Evolutionary conservation across 257 asterid species (phyloP).

Genomic region (Dorcoceras hygrometricum): DNA sequence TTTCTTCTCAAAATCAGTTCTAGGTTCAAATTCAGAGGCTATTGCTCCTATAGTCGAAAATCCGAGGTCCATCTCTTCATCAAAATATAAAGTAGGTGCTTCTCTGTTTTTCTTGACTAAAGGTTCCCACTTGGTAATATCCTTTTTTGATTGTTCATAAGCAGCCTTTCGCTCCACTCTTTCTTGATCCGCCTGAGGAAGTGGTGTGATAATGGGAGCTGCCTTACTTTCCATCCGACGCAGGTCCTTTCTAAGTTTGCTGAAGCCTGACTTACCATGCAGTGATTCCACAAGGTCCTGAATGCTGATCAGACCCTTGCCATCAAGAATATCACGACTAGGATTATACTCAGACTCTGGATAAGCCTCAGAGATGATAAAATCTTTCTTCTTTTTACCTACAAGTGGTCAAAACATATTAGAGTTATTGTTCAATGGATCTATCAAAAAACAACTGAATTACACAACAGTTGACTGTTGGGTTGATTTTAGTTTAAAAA

Average conservation of each 20-base stretch:
- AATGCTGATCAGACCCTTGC: conserved; percentile 63
- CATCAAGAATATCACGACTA: conserved; percentile 65
- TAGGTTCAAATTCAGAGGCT: conserved; percentile 86
- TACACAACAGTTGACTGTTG: neutral
- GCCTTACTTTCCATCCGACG: conserved; percentile 51
- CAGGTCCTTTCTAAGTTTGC: conserved; percentile 51
- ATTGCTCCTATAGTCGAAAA: conserved; percentile 86
- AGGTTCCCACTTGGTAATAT: conserved; percentile 80
- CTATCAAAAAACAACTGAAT: neutral
- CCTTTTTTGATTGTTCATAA: conserved; percentile 54
- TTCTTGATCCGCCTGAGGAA: conserved; percentile 62
- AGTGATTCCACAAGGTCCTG: conserved; percentile 73
- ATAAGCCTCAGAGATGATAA: conserved; percentile 66
- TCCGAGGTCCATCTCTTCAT: conserved; percentile 57
- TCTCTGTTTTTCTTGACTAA: conserved; percentile 82
- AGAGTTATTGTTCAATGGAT: neutral
- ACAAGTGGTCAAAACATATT: conserved; percentile 9
- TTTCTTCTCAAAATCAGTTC: conserved; percentile 84
- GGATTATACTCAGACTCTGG: conserved; percentile 93
- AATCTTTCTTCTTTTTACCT: conserved; percentile 61
- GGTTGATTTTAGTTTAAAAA: too few species aligned
- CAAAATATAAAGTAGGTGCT: conserved; percentile 80
- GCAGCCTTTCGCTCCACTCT: conserved; percentile 66
- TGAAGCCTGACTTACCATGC: conserved; percentile 51
- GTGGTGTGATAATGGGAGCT: conserved; percentile 57